Base-by-base conservation (phyloP, 1,139 yeast species). In the Zhuliangozyma parablackwelliae region DNA sequence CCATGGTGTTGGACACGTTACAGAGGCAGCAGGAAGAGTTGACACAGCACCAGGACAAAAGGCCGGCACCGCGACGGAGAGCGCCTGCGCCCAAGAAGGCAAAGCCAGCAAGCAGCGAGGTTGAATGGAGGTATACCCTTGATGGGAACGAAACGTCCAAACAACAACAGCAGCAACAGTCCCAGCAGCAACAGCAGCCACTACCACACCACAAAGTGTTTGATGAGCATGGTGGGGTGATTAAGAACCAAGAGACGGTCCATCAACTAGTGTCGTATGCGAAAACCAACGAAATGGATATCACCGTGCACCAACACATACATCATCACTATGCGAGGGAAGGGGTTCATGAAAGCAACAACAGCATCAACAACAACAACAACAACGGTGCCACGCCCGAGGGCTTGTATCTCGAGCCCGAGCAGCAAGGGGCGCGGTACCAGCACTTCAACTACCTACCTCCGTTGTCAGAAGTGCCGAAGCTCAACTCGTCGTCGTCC, bases 231-330 rank as follows among this genome's bases (percentile, higher is more conserved):
- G 62, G 61, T 16, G 88, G 88, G 1, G 49, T 57, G 6, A 80
- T 82, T 3, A 59, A 64, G 28, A 65, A 68, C 31, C 73, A 76
- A 41, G 78, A 72, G 27, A 50, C 75, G 13, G 89, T 77, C 0
- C 78, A 77, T 36, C 66, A 71, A 42, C 57, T 84, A 8, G 68
- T 83, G 9, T 73, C 76, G 27, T 72, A 80, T 38, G 95, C 95
- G 1, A 77, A 77, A 40, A 62, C 65, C 31, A 66, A 77, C 46
- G 73, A 78, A 25, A 69, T 85, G 39, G 73, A 78, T 38, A 71
- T 88, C 9, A 80, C 88, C 5, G 77, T 88, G 12, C 95, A 87
- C 59, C 96, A 88, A 54, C 96, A 88, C 58, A 81, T 86, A 36
- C 88, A 84, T 51, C 86, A 82, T 53, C 84, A 78, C 53, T 78